A percentile compares a stretch with the other conserved stretches of the same genome.
Conservation (phyloP, 140 eudicot genomes). For the Oenanthe javanica region DNA sequence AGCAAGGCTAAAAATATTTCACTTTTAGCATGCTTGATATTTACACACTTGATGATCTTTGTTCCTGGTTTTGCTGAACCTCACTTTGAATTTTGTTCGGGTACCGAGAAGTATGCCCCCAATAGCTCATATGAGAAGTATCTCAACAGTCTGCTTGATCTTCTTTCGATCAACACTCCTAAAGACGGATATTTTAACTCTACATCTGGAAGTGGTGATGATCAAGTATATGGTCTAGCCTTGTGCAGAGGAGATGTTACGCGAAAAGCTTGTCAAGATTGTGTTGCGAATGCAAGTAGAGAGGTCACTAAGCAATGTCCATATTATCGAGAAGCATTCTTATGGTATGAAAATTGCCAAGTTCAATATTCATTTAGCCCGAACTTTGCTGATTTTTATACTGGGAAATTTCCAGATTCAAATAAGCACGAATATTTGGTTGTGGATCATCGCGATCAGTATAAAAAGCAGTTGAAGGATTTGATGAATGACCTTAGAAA, state of each 20-base stretch:
- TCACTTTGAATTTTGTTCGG: neutral
- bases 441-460: neutral
- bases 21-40: neutral
- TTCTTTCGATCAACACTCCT: neutral
- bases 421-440: neutral
- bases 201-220: neutral
- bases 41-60: neutral
- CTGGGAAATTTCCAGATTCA: slow-evolving; percentile 10
- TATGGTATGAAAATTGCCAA: slow-evolving; percentile 14
- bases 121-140: slow-evolving; percentile 4
- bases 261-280: slow-evolving; percentile 1
- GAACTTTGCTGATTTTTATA: neutral
- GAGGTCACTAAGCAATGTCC: slow-evolving; percentile 6
- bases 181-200: slow-evolving; percentile 8
- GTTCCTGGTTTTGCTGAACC: slow-evolving; percentile 5
- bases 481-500: slow-evolving; percentile 1
- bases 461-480: neutral
- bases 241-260: slow-evolving; percentile 23
- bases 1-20: neutral
- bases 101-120: neutral
- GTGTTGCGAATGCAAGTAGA: slow-evolving; percentile 5
- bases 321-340: neutral
- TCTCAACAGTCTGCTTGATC: neutral
- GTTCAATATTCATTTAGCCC: slow-evolving; percentile 7
- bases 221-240: slow-evolving; percentile 18